Evolutionary conservation across 306 rosid genomes (phyloP), one percentile per base, ranked within the genome.

Genomic region (Ammopiptanthus mongolicus): DNA sequence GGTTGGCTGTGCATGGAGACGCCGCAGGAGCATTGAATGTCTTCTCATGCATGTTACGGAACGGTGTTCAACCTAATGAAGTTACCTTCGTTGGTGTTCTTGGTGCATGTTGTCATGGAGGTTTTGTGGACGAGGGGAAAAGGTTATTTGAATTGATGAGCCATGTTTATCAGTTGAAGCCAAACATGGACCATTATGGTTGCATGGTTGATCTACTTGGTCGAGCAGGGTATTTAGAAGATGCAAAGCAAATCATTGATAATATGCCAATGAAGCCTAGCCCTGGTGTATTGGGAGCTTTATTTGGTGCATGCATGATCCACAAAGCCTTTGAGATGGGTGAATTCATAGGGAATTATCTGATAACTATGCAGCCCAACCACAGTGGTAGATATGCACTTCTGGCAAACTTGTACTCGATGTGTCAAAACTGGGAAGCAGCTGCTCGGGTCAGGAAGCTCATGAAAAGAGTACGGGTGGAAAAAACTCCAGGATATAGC

Each of bases 131-230:
- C 1, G 81, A 77, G 13, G 88, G 83, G 42, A 81, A 50, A 47
- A 50, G 58, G 58, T 7, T 81, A 6, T 84, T 84, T 57, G 57
- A 80, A 69, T 14, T 48, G 76, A 81, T 84, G 72, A 81, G n/a
- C 15, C 46, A 55, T 23, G 33, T 21, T 63, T 84, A 84, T 66
- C 22, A 73, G 6, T 72, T 84, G 78, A 76, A 84, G 63, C 88
- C 85, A 15, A 78, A 56, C 46, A 74, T 81, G 84, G 78, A 69
- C 18, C 88, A 84, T 25, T 84, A 84, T 81, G 88, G 85, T 55
- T 84, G 85, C 81, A 81, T 84, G 85, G 81, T 81, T 77, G 88
- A 84, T 78, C 77, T 84, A 18, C 85, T 80, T 13, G 78, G 83
- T 8, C 74, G 85, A 34, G 88, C 85, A 15, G 85, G 88, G 69